Evolutionary conservation across 164 flowering plant genomes (phyloP).

Genomic region (Berberis thunbergii): DNA sequence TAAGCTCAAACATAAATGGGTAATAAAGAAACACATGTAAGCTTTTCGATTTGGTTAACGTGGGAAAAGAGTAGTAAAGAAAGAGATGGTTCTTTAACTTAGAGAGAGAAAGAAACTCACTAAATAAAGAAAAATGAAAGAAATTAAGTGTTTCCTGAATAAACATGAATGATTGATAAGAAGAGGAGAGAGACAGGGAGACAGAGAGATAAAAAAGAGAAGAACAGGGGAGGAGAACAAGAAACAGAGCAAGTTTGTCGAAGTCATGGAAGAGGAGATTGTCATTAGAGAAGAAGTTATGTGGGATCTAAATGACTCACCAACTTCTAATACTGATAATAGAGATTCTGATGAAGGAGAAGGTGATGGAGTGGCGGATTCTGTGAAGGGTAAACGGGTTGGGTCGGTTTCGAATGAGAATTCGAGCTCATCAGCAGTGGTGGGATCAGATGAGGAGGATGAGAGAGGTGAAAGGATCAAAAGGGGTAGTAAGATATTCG

Average conservation of each 20-base stretch:
- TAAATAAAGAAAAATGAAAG: not conserved
- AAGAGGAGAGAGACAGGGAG: constrained; percentile 1
- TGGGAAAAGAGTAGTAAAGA: constrained; percentile 47
- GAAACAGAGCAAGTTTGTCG: too few species aligned
- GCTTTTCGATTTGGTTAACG: constrained; percentile 83
- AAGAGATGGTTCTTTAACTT: constrained; percentile 41
- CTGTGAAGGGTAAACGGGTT: constrained; percentile 43
- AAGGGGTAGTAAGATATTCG: not conserved
- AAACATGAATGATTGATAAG: constrained; percentile 5
- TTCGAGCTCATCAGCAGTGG: constrained; percentile 58
- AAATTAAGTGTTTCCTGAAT: not conserved
- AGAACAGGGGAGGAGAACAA: not conserved
- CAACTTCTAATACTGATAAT: constrained; percentile 23
- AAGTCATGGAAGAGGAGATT: too few species aligned
- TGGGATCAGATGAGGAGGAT: constrained; percentile 23
- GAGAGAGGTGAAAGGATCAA: not conserved
- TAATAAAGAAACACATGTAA: constrained; percentile 1
- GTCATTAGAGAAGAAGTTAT: constrained; percentile 9
- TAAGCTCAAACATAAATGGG: not conserved
- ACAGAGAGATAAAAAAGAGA: not conserved
- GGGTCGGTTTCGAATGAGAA: constrained; percentile 42
- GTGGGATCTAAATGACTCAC: constrained; percentile 92
- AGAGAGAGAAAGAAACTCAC: not conserved
- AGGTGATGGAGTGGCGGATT: not conserved
- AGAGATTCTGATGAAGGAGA: constrained; percentile 27